Evolutionary conservation across 768 basidiomycete species (phyloP), one percentile per base, ranked within the genome.

Genomic region (Daedaleopsis sinensis): DNA sequence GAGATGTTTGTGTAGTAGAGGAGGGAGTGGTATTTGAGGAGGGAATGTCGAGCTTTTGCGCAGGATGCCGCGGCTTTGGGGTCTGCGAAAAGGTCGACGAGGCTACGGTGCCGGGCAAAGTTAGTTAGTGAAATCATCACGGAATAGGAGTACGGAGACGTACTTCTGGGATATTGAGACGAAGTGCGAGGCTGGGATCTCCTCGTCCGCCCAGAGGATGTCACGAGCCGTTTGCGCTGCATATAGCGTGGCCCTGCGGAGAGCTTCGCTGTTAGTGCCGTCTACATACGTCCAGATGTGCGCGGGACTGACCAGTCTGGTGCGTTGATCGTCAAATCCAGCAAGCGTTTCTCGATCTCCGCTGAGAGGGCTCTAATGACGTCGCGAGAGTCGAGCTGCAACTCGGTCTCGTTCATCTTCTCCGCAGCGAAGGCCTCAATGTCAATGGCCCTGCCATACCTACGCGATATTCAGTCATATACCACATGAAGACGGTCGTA

Each of bases 141-240:
- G 18, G 43, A 10, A 18, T 50, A 5, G 8, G 32, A 35, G 27
- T 19, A 56, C 24, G 47, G 37, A 48, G 9, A 51, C 24, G 62
- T 76, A 98, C 96, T 91, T 93, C 72, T 98, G 97, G 15, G 91
- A 91, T 55, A 96, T 80, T 13, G 79, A 74, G 24, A 93, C 87
- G 69, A 90, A 96, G 57, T 94, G 84, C 36, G 87, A 83, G 46
- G 94, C 81, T 49, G 85, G 79, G 57, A 97, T 84, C 58, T 82
- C 82, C 58, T 91, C 88, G 57, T 84, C 80, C 13, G 58, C 63
- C 91, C 92, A 97, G 18, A 97, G 77, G 47, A 99, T 77, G 68
- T 97, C 93, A 54, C 91, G 82, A 8, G 94, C 93, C 86, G 95
- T 96, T 56, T 89, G 85, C 3, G 93, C 93, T 24, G 85, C 86